phyloP scores from a whole-genome alignment of 257 asterid species.

The Pogostemon cablin region DNA sequence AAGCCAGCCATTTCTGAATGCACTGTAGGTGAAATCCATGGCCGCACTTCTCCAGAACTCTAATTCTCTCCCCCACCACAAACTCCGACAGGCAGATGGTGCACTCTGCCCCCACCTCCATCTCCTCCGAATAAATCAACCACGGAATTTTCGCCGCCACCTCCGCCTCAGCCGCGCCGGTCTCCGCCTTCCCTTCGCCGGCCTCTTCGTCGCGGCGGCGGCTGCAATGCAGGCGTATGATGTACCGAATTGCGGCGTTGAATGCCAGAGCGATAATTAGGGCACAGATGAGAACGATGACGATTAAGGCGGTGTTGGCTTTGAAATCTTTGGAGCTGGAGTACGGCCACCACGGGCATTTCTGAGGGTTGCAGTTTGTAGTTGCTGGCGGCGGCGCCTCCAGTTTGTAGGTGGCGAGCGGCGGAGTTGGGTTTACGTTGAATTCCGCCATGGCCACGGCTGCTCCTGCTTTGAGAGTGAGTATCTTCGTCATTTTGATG shows the following conservation, averaged over 20 bases:
- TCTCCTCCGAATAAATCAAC: constrained; percentile 41
- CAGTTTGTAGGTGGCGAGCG: constrained; percentile 15
- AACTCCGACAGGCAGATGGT: constrained; percentile 59
- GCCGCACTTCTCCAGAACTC: constrained; percentile 51
- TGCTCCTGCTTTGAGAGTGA: constrained; percentile 19
- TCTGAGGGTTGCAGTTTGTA: constrained; percentile 42
- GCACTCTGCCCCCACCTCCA: constrained; percentile 59
- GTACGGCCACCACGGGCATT: constrained; percentile 78
- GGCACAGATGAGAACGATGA: constrained; percentile 50
- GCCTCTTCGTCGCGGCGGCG: constrained; percentile 30
- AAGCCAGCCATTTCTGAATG: constrained; percentile 51
- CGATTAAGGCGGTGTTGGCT: constrained; percentile 54
- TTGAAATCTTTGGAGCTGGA: constrained; percentile 59
- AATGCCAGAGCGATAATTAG: constrained; percentile 47
- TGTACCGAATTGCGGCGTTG: constrained; percentile 50
- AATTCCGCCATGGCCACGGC: constrained; percentile 42
- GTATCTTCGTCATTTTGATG: constrained; percentile 39
- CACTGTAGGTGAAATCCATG: constrained; percentile 62
- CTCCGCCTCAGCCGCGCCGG: constrained; percentile 28
- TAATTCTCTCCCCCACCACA: constrained; percentile 47
- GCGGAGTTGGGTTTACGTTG: constrained; percentile 36
- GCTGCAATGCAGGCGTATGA: constrained; percentile 39
- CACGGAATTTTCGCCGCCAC: constrained; percentile 31
- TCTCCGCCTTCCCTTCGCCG: constrained; percentile 24
- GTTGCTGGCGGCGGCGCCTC: constrained; percentile 36